Conservation (phyloP, 805 yeast species). For the Candida adriatica region DNA sequence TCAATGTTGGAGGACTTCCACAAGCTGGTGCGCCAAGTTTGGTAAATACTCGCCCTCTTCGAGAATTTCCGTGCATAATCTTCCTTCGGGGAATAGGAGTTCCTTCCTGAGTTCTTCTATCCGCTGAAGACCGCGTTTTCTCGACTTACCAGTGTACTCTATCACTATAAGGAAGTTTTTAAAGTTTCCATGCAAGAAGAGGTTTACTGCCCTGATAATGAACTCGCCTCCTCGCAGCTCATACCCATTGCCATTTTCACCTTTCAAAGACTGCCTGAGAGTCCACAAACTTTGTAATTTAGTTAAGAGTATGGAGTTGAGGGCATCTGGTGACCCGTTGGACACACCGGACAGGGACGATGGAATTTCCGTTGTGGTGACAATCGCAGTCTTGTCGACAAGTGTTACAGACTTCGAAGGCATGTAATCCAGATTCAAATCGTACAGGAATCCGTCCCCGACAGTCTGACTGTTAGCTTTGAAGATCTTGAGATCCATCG, state of each 20-base stretch:
- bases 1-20: conserved; percentile 9
- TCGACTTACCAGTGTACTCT: conserved; percentile 7
- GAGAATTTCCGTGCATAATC: conserved; percentile 3
- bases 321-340: conserved; percentile 46
- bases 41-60: conserved; percentile 4
- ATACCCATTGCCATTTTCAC: conserved; percentile 69
- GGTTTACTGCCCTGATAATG: conserved; percentile 58
- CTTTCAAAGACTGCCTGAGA: conserved; percentile 59
- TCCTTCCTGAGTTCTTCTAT: conserved; percentile 6
- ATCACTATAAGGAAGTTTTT: conserved; percentile 51
- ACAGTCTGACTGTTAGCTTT: conserved; percentile 43
- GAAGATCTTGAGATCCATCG: conserved; percentile 59
- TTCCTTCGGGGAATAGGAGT: conserved; percentile 10
- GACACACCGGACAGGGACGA: conserved; percentile 39
- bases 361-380: conserved; percentile 24
- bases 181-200: conserved; percentile 67
- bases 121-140: not conserved
- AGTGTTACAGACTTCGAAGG: conserved; percentile 14
- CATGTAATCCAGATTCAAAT: conserved; percentile 12
- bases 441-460: conserved; percentile 21
- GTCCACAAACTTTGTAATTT: conserved; percentile 68
- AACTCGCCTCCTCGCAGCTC: conserved; percentile 37
- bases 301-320: conserved; percentile 46
- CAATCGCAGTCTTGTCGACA: conserved; percentile 23
- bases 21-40: conserved; percentile 7